Conservation (phyloP, 164 flowering plant species). For the Kingdonia uniflora region DNA sequence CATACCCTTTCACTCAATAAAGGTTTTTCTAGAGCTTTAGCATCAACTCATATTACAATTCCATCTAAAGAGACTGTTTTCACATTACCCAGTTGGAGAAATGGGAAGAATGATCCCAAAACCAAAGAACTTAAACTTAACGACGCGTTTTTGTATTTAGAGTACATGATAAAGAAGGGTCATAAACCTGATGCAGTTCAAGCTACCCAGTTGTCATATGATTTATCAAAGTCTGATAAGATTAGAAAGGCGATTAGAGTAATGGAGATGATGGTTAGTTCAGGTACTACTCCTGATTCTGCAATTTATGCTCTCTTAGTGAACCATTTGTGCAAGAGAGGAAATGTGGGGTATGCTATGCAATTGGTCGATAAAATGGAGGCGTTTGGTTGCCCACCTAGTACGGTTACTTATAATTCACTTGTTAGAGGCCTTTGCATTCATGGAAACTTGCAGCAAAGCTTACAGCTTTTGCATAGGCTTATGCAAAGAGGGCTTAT, state of each 20-base stretch:
- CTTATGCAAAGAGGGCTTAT: slow-evolving; percentile 57
- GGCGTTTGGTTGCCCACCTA: slow-evolving; percentile 52
- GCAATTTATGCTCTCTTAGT: slow-evolving; percentile 58
- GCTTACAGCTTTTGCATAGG: slow-evolving; percentile 59
- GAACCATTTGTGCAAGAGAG: slow-evolving; percentile 59
- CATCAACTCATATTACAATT: slow-evolving; percentile 43
- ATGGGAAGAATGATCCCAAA: slow-evolving; percentile 30
- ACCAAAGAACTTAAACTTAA: slow-evolving; percentile 35
- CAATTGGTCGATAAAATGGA: slow-evolving; percentile 81
- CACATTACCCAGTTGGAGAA: slow-evolving; percentile 59
- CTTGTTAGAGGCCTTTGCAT: slow-evolving; percentile 71
- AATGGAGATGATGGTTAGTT: slow-evolving; percentile 61
- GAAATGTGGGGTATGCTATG: slow-evolving; percentile 79
- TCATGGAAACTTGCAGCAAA: slow-evolving; percentile 49
- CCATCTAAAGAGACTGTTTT: slow-evolving; percentile 42
- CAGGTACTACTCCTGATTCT: slow-evolving; percentile 54
- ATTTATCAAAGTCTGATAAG: slow-evolving; percentile 59
- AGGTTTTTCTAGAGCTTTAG: slow-evolving; percentile 45
- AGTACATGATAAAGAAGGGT: slow-evolving; percentile 57
- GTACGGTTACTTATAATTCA: slow-evolving; percentile 55
- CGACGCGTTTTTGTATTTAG: slow-evolving; percentile 56
- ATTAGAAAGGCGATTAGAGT: slow-evolving; percentile 55
- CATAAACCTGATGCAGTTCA: slow-evolving; percentile 60
- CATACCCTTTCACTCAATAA: slow-evolving; percentile 33
- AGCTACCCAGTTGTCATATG: slow-evolving; percentile 62